Conservation (phyloP, 257 asterid species). For the Striga asiatica region DNA sequence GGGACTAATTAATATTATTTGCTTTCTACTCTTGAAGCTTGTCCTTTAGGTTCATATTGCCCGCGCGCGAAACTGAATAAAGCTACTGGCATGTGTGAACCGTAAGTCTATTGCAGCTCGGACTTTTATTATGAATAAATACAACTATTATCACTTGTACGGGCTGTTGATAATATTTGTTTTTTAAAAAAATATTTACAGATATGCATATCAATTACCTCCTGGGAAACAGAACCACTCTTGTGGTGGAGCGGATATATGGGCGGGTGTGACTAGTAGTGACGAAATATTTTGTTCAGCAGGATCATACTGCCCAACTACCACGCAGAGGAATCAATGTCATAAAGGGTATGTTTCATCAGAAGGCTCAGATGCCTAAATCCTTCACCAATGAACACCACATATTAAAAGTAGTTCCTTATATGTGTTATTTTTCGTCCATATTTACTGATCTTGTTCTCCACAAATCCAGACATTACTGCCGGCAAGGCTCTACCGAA, state of each 20-base stretch:
- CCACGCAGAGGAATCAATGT: conserved; percentile 52
- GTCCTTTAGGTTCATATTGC: conserved; percentile 91
- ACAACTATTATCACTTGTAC: conserved; percentile 14
- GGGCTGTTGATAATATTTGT: conserved; percentile 28
- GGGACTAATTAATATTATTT: conserved; percentile 18
- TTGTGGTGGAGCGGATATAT: conserved; percentile 89
- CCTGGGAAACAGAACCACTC: conserved; percentile 72
- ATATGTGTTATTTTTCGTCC: conserved; percentile 12
- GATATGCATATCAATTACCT: conserved; percentile 76
- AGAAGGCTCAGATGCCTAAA: conserved; percentile 10
- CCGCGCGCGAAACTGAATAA: conserved; percentile 55
- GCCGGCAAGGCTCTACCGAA: conserved; percentile 74
- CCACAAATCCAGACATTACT: conserved; percentile 66
- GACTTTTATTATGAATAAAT: conserved; percentile 8
- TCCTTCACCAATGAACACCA: conserved; percentile 14
- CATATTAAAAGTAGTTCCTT: conserved; percentile 10
- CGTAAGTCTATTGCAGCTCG: conserved; percentile 54
- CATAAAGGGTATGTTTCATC: conserved; percentile 45
- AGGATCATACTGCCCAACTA: conserved; percentile 87
- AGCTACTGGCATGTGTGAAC: conserved; percentile 69
- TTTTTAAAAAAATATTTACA: conserved; percentile 33
- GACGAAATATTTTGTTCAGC: conserved; percentile 81
- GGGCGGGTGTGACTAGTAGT: conserved; percentile 69
- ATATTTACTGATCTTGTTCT: conserved; percentile 13
- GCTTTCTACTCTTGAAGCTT: conserved; percentile 45